Base-by-base conservation (phyloP, 1,139 yeast genomes). In the Debaryomyces nepalensis region DNA sequence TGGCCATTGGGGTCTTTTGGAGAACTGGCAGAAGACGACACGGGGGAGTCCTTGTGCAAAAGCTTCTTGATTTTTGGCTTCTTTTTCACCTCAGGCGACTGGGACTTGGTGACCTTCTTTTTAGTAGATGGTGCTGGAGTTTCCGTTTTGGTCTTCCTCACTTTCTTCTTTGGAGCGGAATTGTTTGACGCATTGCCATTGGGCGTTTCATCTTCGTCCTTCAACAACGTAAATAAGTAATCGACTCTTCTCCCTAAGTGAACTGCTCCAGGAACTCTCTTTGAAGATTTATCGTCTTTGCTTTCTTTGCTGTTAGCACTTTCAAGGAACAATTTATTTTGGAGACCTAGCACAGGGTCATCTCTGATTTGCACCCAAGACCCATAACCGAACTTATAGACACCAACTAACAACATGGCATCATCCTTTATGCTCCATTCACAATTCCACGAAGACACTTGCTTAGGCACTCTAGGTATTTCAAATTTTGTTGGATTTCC, bases 231-330 rank as follows among this genome's bases (percentile, higher is more conserved):
- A 33, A 91, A 77, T 53, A 93, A 73, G 55, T 91, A 93, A 60
- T 95, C 99, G 2, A 88, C 85, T 57, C 99, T 80, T 63, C 99
- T 81, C n/a, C 90, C 91, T 40, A 95, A 71, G 64, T 93, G 99
- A 8, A 93, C 95, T 2, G 97, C 79, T 5, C 95, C 96, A 1
- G 99, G 99, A 8, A 85, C 87, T 54, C 84, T 85, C 48, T 84
- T 83, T 23, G 70, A 55, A 68, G 61, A 49, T 66, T 73, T 42
- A 66, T 76, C 58, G 65, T 70, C 53, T 59, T 65, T 73, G 52
- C 48, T 60, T 58, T 55, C 68, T 14, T 72, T 46, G 69, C 42
- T 33, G 19, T 45, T 45, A 26, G 40, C 71, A 57, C 62, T 43
- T 57, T 78, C 88, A 53, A 91, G 72, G 58, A 81, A 91, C 49